Evolutionary conservation across 225 moss, liverwort and hornwort genomes (phyloP), one percentile per base, ranked within the genome.

Genomic region (Pseudisothecium myosuroides): DNA sequence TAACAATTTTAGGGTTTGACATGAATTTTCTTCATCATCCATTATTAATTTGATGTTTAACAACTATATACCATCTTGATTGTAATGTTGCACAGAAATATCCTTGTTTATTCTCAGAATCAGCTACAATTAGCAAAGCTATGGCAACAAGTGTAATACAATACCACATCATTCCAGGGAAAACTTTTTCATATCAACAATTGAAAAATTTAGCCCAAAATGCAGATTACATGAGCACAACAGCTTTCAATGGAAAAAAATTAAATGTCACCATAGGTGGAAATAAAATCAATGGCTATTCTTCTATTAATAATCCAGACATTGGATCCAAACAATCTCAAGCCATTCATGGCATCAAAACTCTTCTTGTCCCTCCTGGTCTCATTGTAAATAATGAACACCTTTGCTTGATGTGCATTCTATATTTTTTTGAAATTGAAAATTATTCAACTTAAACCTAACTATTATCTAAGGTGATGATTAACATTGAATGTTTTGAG

Each of bases 311-410:
- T 41, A 86, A 91, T 77, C 89, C 61, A 31, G 32, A 81, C 61
- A 86, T 91, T 62, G 92, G 92, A 49, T 87, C 56, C 18, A 92
- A 91, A 69, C 84, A 89, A 82, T 85, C 78, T 61, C 89, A 92
- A 88, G 72, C 85, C 49, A 89, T 92, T 26, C 92, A 92, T 4
- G 87, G 92, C 55, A 92, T 92, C 50, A 89, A 81, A 63, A 92
- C 72, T 59, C 82, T 91, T 31, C 92, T 92, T 14, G 85, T 92
- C 36, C 92, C 89, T 69, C 91, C 87, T 14, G 31, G 87, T 64
- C 55, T 92, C n/a, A 82, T 49, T 59, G 92, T 93, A 89, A 56
- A 65, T 89, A 52, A 78, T 52, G 2, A 31, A 82, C 1, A 58
- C 22, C 7, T 58, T 49, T 32, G 9, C 7, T 6, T 62, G 15